Conservation (phyloP, 176 grass and related monocot genomes). For the Guadua angustifolia region DNA sequence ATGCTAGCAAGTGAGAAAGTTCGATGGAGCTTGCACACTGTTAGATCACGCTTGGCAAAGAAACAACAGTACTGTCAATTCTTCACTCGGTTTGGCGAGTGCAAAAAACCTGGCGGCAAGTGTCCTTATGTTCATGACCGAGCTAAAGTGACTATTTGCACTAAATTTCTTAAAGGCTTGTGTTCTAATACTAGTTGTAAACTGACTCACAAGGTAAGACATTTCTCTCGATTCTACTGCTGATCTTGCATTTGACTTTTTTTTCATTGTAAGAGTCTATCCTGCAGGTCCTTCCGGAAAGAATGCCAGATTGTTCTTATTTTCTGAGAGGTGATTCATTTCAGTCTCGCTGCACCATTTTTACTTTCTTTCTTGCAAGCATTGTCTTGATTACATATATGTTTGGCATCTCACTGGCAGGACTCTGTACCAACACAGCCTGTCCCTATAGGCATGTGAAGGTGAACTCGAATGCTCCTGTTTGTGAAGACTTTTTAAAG, state of each 20-base stretch:
- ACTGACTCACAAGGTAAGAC: conserved; percentile 88
- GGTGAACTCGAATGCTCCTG: conserved; percentile 74
- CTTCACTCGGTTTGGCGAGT: conserved; percentile 86
- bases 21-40: conserved; percentile 91
- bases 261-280: conserved; percentile 48
- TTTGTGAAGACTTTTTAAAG: conserved; percentile 88
- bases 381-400: conserved; percentile 43
- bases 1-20: conserved; percentile 98
- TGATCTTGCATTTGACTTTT: conserved; percentile 32
- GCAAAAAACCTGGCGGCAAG: conserved; percentile 72
- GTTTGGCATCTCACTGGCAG: conserved; percentile 47
- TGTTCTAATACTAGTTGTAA: conserved; percentile 84
- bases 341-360: conserved; percentile 30
- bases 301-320: conserved; percentile 99
- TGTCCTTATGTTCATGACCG: conserved; percentile 87
- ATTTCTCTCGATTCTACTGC: conserved; percentile 50
- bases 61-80: conserved; percentile 93
- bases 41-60: conserved; percentile 73
- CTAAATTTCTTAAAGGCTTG: conserved; percentile 92
- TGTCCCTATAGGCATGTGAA: conserved; percentile 99
- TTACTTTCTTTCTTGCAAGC: conserved; percentile 18
- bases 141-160: conserved; percentile 95
- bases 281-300: conserved; percentile 85
- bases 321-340: conserved; percentile 78
- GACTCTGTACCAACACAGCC: conserved; percentile 78